phyloP scores from a whole-genome alignment of 441 rosid genomes.

The Pelargonium fulgidum region DNA sequence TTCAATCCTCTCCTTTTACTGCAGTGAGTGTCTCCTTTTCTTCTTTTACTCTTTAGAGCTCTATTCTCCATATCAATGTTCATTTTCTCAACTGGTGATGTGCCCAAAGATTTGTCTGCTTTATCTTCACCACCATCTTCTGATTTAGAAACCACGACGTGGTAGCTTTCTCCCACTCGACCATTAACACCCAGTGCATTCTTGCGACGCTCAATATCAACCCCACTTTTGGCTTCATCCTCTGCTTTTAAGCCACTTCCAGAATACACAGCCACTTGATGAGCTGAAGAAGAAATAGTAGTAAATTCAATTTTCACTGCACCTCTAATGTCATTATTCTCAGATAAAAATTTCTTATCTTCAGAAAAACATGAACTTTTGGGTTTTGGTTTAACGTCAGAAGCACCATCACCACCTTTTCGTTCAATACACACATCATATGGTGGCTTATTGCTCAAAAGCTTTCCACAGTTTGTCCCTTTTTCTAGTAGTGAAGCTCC shows the following conservation, averaged over 20 bases:
- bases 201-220: background rate
- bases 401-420: background rate
- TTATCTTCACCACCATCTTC: slow-evolving; percentile 15
- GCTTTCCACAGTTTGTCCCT: too few relatives aligned
- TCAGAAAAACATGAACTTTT: slow-evolving; percentile 1
- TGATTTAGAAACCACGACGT: background rate
- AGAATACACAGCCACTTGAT: background rate
- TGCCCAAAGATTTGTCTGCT: background rate
- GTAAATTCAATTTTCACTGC: background rate
- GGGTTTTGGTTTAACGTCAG: background rate
- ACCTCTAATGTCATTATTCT: background rate
- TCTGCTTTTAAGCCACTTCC: background rate
- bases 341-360: background rate
- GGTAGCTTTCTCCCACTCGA: slow-evolving; percentile 3
- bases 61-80: background rate
- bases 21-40: background rate
- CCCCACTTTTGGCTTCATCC: background rate
- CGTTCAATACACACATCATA: too few relatives aligned
- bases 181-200: background rate
- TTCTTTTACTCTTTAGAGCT: background rate
- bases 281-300: background rate
- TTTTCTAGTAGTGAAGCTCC: too few relatives aligned
- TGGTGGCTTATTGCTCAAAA: too few relatives aligned
- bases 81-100: background rate
- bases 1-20: background rate